phyloP scores from a whole-genome alignment of 495 filamentous ascomycete genomes.

The Filosporella fistucella region DNA sequence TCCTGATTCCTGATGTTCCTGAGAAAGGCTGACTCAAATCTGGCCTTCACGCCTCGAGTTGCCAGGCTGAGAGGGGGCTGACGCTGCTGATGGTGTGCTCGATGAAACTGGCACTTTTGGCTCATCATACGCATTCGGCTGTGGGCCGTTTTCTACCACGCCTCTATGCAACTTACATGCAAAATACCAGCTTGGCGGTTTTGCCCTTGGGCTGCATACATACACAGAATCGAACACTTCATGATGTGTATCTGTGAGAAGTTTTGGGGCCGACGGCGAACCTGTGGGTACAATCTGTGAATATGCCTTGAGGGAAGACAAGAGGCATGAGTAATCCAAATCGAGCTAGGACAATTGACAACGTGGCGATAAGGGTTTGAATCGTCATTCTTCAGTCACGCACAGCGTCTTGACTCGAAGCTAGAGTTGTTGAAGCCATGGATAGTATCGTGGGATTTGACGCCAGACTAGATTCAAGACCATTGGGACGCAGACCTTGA shows the following conservation, averaged over 20 bases:
- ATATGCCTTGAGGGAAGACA: too few relatives aligned
- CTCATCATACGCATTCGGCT: too few relatives aligned
- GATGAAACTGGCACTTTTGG: constrained; percentile 2
- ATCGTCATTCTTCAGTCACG: too few relatives aligned
- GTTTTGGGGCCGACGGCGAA: constrained; percentile 15
- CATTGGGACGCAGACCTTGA: background rate
- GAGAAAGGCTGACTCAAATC: constrained; percentile 12
- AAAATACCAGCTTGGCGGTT: constrained; percentile 9
- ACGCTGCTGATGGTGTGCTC: constrained; percentile 10
- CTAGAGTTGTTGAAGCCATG: background rate
- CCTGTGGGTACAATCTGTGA: constrained; percentile 14
- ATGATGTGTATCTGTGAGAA: too few relatives aligned
- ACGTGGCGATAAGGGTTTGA: constrained; percentile 11
- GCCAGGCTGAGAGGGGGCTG: constrained; percentile 17
- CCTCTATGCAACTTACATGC: background rate
- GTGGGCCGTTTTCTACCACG: background rate
- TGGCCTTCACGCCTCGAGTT: constrained; percentile 3
- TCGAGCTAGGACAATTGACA: too few relatives aligned
- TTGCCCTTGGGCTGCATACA: background rate
- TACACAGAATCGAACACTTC: background rate
- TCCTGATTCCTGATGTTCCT: background rate
- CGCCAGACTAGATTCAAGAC: background rate
- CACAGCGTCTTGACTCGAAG: background rate
- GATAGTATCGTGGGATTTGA: background rate
- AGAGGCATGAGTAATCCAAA: too few relatives aligned